phyloP scores from a whole-genome alignment of 225 moss, liverwort and hornwort genomes.

The Pseudisothecium myosuroides region DNA sequence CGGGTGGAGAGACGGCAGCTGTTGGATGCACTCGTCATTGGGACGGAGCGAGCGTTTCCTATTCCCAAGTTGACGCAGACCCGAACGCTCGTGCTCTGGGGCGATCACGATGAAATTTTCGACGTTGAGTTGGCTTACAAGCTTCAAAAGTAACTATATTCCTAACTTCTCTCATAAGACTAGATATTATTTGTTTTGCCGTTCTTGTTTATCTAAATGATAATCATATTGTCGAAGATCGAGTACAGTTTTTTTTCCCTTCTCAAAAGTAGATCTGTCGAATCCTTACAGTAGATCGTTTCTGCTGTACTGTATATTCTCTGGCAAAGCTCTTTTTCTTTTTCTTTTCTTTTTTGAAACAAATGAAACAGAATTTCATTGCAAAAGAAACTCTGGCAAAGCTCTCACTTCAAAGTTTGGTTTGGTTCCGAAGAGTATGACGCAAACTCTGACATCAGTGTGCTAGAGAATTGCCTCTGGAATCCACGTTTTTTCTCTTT shows the following conservation, averaged over 20 bases:
- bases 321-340: background rate
- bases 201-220: background rate
- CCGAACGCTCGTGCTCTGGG: constrained; percentile 32
- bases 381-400: background rate
- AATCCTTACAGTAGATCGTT: background rate
- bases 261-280: background rate
- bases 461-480: background rate
- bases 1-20: constrained; percentile 27
- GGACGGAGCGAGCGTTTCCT: constrained; percentile 24
- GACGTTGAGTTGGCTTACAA: constrained; percentile 17
- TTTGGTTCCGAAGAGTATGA: background rate
- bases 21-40: constrained; percentile 33
- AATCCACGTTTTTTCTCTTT: background rate
- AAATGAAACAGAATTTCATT: too few species aligned
- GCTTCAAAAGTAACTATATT: constrained; percentile 18
- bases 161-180: background rate
- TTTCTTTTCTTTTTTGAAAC: too few species aligned
- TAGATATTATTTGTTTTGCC: background rate
- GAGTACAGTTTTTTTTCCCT: background rate
- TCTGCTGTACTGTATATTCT: background rate
- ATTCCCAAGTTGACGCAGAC: constrained; percentile 33
- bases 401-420: background rate
- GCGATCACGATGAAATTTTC: constrained; percentile 35
- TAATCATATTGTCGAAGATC: background rate
- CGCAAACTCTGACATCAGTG: background rate